Evolutionary conservation across 2,329 filamentous ascomycete genomes (phyloP), one percentile per base, ranked within the genome.

Genomic region (Dothideomycetidae sp.): DNA sequence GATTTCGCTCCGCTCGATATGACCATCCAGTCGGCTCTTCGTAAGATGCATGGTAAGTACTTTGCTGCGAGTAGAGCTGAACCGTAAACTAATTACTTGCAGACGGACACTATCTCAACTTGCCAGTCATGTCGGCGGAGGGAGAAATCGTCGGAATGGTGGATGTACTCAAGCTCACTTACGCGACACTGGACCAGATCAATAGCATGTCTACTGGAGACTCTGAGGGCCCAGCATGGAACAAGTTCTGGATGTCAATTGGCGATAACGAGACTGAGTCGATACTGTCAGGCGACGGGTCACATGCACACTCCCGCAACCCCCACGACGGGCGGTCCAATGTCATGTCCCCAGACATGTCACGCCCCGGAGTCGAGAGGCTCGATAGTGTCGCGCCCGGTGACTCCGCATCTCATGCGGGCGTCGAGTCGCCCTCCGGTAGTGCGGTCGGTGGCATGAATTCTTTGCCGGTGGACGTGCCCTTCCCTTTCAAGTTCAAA

Each of bases 111-210:
- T 98, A 98, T 60, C 75, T 98, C 39, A 98, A 98, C 59, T 67
- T 98, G 31, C 90, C 90, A 5, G 90, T 98, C 45, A 98, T 98
- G 90, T 94, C 94, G 59, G 52, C 54, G 36, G 85, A 93, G 48
- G 90, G 88, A 46, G 90, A 98, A 61, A 98, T 98, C 54, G 90
- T 98, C 41, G 90, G 90, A 52, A 98, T 98, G 90, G 90, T 98
- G 16, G 90, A 98, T 60, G 90, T 98, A 42, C 73, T 98, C 44
- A 96, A 96, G 65, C 71, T 98, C 53, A 98, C 90, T 14, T 98
- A 98, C 60, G 90, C 90, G 34, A 98, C 90, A 4, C 71, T 98
- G 37, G 90, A 98, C 61, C 88, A 78, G 70, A 77, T 79, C 54
- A 96, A 96, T 66, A 85, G 83, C 42, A 96, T 98, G 78, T 77